Percentiles rank a stretch among this genome's conserved stretches.
Conservation (phyloP, 169 alveolate species). For the Fabrea salina region DNA sequence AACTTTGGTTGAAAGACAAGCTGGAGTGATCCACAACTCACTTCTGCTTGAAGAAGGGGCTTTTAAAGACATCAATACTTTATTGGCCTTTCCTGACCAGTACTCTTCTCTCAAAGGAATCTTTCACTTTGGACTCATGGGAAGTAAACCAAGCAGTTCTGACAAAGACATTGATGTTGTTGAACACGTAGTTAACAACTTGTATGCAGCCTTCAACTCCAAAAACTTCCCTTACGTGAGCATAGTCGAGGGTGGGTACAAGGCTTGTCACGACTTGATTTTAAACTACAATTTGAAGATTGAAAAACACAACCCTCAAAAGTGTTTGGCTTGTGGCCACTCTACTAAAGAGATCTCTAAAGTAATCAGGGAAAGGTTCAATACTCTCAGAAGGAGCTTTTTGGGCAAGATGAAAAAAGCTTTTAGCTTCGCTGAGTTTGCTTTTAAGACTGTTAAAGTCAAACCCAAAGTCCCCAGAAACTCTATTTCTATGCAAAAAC, state of each 20-base stretch:
- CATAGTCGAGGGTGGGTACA: slow-evolving; percentile 38
- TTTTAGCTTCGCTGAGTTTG: background rate
- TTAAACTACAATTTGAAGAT: background rate
- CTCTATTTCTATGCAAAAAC: background rate
- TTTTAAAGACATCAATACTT: background rate
- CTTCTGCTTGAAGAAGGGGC: background rate
- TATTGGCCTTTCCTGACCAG: background rate
- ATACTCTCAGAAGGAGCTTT: slow-evolving; percentile 1
- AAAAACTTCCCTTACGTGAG: slow-evolving; percentile 35
- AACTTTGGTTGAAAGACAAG: background rate
- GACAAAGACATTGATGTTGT: background rate
- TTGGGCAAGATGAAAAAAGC: slow-evolving; percentile 23
- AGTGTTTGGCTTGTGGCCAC: background rate
- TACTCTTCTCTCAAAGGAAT: background rate
- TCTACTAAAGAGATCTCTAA: background rate
- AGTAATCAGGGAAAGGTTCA: slow-evolving; percentile 3
- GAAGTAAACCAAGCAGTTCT: slow-evolving; percentile 8
- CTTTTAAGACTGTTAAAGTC: background rate
- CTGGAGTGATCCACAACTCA: slow-evolving; percentile 10
- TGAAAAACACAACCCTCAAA: background rate
- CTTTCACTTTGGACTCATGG: slow-evolving; percentile 13
- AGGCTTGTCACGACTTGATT: slow-evolving; percentile 22
- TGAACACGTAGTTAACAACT: slow-evolving; percentile 2
- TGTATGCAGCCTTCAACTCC: slow-evolving; percentile 5
- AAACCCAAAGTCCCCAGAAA: background rate